Evolutionary conservation across 345 rosid genomes (phyloP).

Genomic region (Rubroshorea leprosula): DNA sequence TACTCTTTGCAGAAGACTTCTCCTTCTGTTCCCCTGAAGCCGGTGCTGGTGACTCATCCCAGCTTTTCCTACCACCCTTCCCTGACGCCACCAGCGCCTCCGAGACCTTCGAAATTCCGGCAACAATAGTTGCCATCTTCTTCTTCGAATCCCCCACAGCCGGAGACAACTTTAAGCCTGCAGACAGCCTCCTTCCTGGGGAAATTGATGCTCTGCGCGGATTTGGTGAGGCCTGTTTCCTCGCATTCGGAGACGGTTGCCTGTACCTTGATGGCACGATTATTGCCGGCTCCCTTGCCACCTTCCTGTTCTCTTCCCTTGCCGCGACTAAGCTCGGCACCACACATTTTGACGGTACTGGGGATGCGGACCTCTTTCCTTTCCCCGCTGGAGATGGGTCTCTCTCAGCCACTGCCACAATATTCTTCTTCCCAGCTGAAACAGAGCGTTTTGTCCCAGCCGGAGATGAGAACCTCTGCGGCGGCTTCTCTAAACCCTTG

Average conservation of each 20-base stretch:
- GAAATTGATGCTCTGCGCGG: constrained; percentile 69
- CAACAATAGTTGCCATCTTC: constrained; percentile 57
- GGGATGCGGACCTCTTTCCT: constrained; percentile 86
- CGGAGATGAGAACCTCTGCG: constrained; percentile 79
- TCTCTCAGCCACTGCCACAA: constrained; percentile 36
- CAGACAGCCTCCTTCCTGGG: constrained; percentile 76
- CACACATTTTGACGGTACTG: constrained; percentile 80
- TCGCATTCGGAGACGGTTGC: constrained; percentile 78
- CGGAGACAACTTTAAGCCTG: constrained; percentile 64
- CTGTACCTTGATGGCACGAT: constrained; percentile 88
- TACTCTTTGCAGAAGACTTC: constrained; percentile 40
- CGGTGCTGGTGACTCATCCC: constrained; percentile 51
- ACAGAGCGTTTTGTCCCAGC: constrained; percentile 53
- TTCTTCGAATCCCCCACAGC: constrained; percentile 75
- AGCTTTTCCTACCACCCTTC: constrained; percentile 47
- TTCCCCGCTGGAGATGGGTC: constrained; percentile 70
- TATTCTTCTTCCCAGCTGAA: constrained; percentile 44
- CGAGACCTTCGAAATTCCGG: constrained; percentile 64
- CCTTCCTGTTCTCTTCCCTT: constrained; percentile 67
- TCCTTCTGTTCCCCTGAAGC: constrained; percentile 42
- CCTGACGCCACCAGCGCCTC: constrained; percentile 58
- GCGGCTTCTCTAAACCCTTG: constrained; percentile 31
- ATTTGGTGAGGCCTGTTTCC: constrained; percentile 72
- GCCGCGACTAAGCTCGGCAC: constrained; percentile 82
- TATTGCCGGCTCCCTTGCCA: constrained; percentile 68